Conservation (phyloP, 495 filamentous ascomycete genomes). For the Aspergillus incahuasiensis region DNA sequence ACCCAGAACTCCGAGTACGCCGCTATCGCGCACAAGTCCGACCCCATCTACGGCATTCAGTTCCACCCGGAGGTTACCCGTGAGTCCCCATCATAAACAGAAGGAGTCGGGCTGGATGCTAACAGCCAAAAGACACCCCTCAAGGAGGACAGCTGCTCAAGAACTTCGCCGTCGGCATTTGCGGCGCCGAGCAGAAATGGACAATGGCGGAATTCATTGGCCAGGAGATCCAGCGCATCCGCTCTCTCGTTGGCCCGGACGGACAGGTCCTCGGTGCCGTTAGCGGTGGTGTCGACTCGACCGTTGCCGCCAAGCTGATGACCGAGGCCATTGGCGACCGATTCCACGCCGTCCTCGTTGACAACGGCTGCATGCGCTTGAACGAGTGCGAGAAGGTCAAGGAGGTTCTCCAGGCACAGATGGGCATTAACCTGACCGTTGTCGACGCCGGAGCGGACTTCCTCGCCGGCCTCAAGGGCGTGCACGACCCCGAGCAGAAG, state of each 20-base stretch:
- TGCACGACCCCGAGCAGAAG: constrained; percentile 83
- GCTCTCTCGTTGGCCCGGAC: constrained; percentile 67
- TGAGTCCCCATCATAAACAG: neutral
- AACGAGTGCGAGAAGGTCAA: constrained; percentile 80
- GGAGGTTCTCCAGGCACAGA: constrained; percentile 64
- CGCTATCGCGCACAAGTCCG: constrained; percentile 69
- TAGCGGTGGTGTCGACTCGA: constrained; percentile 88
- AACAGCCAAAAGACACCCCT: constrained; percentile 43
- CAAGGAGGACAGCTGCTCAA: constrained; percentile 45
- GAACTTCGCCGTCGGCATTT: constrained; percentile 82
- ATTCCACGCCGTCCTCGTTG: constrained; percentile 83
- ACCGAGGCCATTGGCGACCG: constrained; percentile 75
- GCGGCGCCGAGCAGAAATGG: constrained; percentile 70
- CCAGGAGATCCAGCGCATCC: constrained; percentile 71
- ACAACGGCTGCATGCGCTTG: constrained; percentile 84
- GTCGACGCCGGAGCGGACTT: constrained; percentile 76
- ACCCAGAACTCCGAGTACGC: constrained; percentile 74
- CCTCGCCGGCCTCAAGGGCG: constrained; percentile 66
- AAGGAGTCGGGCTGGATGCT: neutral
- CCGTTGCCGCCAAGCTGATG: constrained; percentile 84
- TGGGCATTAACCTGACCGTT: constrained; percentile 88
- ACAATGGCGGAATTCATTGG: constrained; percentile 76
- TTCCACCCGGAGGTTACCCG: constrained; percentile 80
- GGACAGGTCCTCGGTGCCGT: constrained; percentile 83
- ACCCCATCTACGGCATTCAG: constrained; percentile 64